phyloP scores from a whole-genome alignment of 208 protist genomes.

The Trypanosoma brucei region DNA sequence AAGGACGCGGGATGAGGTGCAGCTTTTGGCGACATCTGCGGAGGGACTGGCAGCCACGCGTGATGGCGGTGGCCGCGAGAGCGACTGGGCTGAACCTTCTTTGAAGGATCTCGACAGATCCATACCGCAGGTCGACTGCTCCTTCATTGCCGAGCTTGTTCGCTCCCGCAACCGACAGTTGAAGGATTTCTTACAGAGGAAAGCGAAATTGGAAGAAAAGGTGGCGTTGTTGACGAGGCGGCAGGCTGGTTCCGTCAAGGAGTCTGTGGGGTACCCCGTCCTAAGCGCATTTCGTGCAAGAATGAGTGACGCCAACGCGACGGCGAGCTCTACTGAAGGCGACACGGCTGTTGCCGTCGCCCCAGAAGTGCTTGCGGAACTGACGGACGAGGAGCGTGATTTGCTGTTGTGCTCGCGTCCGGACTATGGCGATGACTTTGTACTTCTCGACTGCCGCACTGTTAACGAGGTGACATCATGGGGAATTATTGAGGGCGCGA shows the following conservation, averaged over 20 bases:
- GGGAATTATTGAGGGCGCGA: conserved; percentile 80
- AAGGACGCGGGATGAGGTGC: conserved; percentile 15
- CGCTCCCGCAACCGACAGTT: conserved; percentile 42
- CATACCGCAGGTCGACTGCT: conserved; percentile 77
- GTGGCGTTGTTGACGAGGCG: conserved; percentile 45
- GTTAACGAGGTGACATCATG: conserved; percentile 83
- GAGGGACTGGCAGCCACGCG: not conserved
- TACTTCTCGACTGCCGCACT: conserved; percentile 77
- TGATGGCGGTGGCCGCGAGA: not conserved
- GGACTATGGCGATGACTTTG: conserved; percentile 75
- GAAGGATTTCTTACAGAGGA: conserved; percentile 43
- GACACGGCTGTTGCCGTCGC: conserved; percentile 37
- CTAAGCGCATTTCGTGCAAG: conserved; percentile 31
- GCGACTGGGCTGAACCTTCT: conserved; percentile 58
- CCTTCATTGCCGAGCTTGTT: conserved; percentile 72
- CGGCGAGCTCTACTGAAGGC: conserved; percentile 19
- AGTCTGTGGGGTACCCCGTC: conserved; percentile 30
- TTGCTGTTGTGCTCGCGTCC: conserved; percentile 42
- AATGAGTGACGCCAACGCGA: conserved; percentile 7
- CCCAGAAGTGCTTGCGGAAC: conserved; percentile 32
- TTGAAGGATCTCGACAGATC: conserved; percentile 67
- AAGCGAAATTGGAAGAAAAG: conserved; percentile 15
- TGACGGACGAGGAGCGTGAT: conserved; percentile 47
- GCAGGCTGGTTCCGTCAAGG: conserved; percentile 27
- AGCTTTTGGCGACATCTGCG: conserved; percentile 9